Evolutionary conservation across 176 grass and related monocot species (phyloP).

Genomic region (Eragrostis curvula): DNA sequence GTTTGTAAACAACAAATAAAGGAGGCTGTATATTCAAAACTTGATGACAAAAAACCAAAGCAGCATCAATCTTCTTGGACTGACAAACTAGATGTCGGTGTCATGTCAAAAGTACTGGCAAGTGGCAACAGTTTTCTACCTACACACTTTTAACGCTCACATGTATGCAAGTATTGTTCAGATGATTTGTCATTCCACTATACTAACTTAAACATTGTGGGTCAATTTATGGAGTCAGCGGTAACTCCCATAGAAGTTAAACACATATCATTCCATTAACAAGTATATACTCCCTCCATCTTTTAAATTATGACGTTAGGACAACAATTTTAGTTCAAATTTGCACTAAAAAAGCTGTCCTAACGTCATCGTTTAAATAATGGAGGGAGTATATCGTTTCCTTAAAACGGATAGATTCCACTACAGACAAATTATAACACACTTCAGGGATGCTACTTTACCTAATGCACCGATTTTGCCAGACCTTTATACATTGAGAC

Average conservation of each 20-base stretch:
- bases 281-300: no score
- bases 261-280: background rate
- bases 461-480: background rate
- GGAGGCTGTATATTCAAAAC: background rate
- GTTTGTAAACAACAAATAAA: background rate
- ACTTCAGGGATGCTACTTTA: background rate
- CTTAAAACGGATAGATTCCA: background rate
- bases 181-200: background rate
- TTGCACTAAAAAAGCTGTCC: no score
- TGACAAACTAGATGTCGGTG: background rate
- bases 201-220: background rate
- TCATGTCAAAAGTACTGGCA: background rate
- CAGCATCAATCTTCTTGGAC: background rate
- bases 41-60: constrained; percentile 10
- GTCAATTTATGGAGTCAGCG: background rate
- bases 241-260: background rate
- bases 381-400: no score
- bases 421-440: background rate
- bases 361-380: no score
- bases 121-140: background rate
- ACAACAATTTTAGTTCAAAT: no score
- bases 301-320: no score
- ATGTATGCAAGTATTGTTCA: background rate
- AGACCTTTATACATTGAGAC: background rate
- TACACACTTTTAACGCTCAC: background rate